Percentiles rank a stretch among this genome's conserved stretches.
phyloP scores from a whole-genome alignment of 1,139 yeast species.

The Saccharomyces pastorianus region DNA sequence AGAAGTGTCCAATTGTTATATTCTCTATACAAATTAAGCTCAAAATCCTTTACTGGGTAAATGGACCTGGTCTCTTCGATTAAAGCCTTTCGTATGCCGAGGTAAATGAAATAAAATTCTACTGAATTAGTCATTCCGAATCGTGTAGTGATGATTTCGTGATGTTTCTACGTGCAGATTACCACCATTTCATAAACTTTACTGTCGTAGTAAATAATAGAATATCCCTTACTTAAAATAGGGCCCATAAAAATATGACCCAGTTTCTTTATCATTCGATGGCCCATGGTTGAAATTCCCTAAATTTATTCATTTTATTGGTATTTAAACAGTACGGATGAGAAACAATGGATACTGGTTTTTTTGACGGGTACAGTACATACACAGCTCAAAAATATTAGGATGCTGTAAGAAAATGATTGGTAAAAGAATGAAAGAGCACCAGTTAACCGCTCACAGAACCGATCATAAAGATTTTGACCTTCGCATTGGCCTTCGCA shows the following conservation, averaged over 20 bases:
- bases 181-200: background rate
- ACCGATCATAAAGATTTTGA: conserved; percentile 2
- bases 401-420: too few species aligned
- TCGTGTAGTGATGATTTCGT: background rate
- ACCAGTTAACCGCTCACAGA: conserved; percentile 1
- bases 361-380: too few species aligned
- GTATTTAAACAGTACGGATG: background rate
- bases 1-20: conserved; percentile 1
- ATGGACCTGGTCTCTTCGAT: background rate
- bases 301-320: background rate
- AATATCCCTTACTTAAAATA: background rate
- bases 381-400: too few species aligned
- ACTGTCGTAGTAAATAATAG: background rate
- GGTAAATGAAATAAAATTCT: background rate
- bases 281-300: background rate
- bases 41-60: background rate
- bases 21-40: background rate
- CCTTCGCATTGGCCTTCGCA: too few species aligned
- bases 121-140: background rate
- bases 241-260: background rate
- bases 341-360: background rate
- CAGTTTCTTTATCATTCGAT: background rate
- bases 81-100: background rate
- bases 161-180: background rate
- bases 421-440: conserved; percentile 1